Base-by-base conservation (phyloP, 345 rosid genomes). In the Salix brachista region DNA sequence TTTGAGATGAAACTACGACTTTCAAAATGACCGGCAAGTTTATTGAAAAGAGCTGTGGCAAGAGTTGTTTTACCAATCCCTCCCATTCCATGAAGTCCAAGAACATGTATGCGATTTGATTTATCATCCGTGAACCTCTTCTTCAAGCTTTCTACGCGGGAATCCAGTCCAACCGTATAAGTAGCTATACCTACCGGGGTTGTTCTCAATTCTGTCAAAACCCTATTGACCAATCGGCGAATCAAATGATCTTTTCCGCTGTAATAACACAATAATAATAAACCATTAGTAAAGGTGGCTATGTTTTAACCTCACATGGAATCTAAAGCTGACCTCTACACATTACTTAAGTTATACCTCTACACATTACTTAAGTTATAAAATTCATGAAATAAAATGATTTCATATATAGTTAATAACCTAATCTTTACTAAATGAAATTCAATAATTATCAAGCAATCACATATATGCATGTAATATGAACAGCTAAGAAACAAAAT, bases 41-140 rank as follows among this genome's bases (percentile, higher is more conserved):
- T 80, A 67, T 83, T 87, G 66, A 64, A 85, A 8, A 87, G 58
- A 60, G 84, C 88, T 70, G 77, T 78, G 37, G 84, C 84, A 65
- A 85, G 71, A 39, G 90, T 85, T 4, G 90, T 87, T 70, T 87
- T 87, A 25, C 88, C 90, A 41, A 85, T 28, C 26, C 88, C 88
- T 16, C 88, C 86, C 39, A 84, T 76, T 42, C 90, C 88, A 64
- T 82, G 12, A 48, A 85, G 77, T 2, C 86, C 86, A 56, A 85
- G 41, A 60, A 83, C 74, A 52, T 64, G 60, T 58, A 79, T 74
- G 11, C 76, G 73, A 8, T 58, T 78, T 6, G 69, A 73, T 50
- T 76, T 75, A 21, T 80, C 56, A 78, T 83, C 70, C 11, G 80
- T 32, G 52, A 85, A 42, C 61, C 67, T 23, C 46, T 46, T 41